phyloP scores from a whole-genome alignment of 2,329 filamentous ascomycete genomes.

The Cadophora gregata region DNA sequence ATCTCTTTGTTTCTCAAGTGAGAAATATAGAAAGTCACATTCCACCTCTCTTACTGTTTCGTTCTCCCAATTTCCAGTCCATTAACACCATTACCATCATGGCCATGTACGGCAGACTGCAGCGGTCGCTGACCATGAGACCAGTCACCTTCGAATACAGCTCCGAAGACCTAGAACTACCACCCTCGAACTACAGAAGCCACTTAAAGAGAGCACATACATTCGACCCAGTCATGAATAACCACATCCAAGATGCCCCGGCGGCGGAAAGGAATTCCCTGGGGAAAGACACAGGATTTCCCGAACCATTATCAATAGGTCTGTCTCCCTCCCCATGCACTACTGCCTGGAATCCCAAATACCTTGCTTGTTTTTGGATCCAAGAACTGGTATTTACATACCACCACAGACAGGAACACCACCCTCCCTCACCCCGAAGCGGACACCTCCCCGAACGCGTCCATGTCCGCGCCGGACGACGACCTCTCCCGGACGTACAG shows the following conservation, averaged over 20 bases:
- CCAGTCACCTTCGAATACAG: conserved; percentile 17
- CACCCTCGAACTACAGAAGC: conserved; percentile 11
- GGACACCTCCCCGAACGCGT: conserved; percentile 60
- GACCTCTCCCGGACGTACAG: conserved; percentile 45
- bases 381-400: conserved; percentile 8
- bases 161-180: conserved; percentile 15
- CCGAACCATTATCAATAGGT: conserved; percentile 42
- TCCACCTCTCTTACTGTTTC: no score
- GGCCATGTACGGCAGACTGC: conserved; percentile 24
- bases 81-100: neutral
- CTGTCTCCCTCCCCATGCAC: conserved; percentile 10
- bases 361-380: neutral
- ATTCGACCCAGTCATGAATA: conserved; percentile 27
- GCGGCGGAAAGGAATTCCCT: conserved; percentile 6
- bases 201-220: conserved; percentile 10
- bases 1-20: neutral
- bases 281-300: conserved; percentile 46
- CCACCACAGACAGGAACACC: conserved; percentile 63
- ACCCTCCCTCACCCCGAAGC: conserved; percentile 68
- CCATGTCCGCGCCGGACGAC: conserved; percentile 61
- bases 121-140: conserved; percentile 23
- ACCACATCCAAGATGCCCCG: conserved; percentile 31
- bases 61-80: neutral
- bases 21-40: neutral
- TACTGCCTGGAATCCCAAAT: no score